Evolutionary conservation across 306 rosid genomes (phyloP).

Genomic region (Canavalia gladiata): DNA sequence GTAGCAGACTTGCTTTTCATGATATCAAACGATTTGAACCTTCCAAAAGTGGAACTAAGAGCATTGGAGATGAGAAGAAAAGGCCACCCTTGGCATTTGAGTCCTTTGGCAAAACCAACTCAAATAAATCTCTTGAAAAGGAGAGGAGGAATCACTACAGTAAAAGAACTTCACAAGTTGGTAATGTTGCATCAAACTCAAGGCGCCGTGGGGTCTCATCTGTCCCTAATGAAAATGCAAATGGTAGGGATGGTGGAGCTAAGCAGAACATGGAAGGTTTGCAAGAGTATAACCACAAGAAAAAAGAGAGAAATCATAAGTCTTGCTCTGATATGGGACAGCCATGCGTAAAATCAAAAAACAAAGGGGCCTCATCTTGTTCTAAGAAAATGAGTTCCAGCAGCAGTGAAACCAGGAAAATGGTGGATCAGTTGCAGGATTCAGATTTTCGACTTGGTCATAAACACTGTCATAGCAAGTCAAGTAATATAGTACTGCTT

Average conservation of each 20-base stretch:
- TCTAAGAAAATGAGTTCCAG: constrained; percentile 46
- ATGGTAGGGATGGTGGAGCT: constrained; percentile 43
- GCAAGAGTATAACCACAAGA: constrained; percentile 48
- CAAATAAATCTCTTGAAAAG: constrained; percentile 54
- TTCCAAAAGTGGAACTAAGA: constrained; percentile 53
- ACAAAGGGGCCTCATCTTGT: constrained; percentile 52
- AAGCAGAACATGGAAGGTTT: constrained; percentile 51
- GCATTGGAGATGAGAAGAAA: constrained; percentile 55
- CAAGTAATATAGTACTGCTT: constrained; percentile 55
- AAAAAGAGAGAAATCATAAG: constrained; percentile 56
- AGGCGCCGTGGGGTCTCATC: constrained; percentile 49
- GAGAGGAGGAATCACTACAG: constrained; percentile 51
- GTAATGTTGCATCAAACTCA: constrained; percentile 44
- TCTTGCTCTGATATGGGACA: constrained; percentile 46
- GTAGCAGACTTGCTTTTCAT: constrained; percentile 50
- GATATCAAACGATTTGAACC: constrained; percentile 52
- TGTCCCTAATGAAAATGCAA: constrained; percentile 51
- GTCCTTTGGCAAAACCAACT: constrained; percentile 56
- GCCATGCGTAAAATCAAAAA: constrained; percentile 46
- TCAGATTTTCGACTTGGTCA: constrained; percentile 45
- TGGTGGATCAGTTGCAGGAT: constrained; percentile 48
- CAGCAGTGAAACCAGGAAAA: constrained; percentile 52
- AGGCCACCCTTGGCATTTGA: constrained; percentile 39
- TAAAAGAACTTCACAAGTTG: constrained; percentile 51
- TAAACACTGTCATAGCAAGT: constrained; percentile 45